Percentiles rank a stretch among this genome's conserved stretches.
Conservation (phyloP, 345 rosid species). For the Excoecaria agallocha region DNA sequence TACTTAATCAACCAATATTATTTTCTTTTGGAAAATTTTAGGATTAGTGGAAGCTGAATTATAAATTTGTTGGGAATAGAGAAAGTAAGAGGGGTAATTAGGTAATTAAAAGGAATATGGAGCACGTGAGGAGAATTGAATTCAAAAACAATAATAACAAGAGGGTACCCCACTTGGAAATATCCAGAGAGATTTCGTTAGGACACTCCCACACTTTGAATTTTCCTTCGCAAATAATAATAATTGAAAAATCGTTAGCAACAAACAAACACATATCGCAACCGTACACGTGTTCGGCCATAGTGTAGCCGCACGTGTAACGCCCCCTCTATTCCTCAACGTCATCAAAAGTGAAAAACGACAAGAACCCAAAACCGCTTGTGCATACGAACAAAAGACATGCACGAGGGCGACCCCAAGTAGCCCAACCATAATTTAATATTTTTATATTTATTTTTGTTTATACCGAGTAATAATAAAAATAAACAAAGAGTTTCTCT, state of each 20-base stretch:
- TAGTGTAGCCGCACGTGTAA: constrained; percentile 30
- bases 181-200: constrained; percentile 9
- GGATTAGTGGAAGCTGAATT: too few relatives aligned
- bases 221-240: neutral
- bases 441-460: too few relatives aligned
- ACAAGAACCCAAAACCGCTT: constrained; percentile 28
- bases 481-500: neutral
- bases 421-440: neutral
- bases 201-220: neutral
- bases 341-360: constrained; percentile 17
- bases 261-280: neutral
- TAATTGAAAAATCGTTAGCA: constrained; percentile 3
- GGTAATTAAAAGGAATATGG: neutral
- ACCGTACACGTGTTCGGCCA: constrained; percentile 28
- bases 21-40: too few relatives aligned
- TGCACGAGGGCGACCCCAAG: constrained; percentile 28
- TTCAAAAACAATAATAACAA: constrained; percentile 1
- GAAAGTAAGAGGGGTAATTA: neutral
- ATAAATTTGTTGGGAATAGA: too few relatives aligned
- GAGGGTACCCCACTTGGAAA: neutral
- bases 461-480: neutral
- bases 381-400: constrained; percentile 28
- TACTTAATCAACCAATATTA: too few relatives aligned
- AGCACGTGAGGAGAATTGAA: constrained; percentile 8
- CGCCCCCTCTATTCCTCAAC: neutral